Percentiles rank a stretch among this genome's conserved stretches.
phyloP scores from a whole-genome alignment of 2,329 filamentous ascomycete genomes.

The Pseudofabraea citricarpa region DNA sequence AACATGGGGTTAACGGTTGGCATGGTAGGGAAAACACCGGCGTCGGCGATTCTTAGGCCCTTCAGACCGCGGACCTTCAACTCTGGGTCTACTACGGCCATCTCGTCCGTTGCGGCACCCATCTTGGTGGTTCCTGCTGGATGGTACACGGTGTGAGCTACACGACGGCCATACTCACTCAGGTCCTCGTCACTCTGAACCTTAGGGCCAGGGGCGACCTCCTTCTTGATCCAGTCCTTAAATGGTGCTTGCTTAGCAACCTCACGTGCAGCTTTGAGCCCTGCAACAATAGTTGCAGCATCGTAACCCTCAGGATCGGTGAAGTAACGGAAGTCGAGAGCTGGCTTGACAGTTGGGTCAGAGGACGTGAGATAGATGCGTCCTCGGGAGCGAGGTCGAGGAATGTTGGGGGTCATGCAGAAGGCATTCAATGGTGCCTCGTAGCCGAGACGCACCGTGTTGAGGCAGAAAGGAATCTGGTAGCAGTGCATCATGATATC shows the following conservation, averaged over 20 bases:
- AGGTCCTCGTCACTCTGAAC: constrained; percentile 72
- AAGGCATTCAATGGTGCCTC: constrained; percentile 43
- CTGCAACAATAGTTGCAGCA: constrained; percentile 38
- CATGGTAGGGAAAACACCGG: constrained; percentile 85
- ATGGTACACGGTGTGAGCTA: constrained; percentile 90
- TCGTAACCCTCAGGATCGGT: constrained; percentile 52
- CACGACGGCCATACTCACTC: constrained; percentile 71
- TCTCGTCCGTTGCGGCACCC: constrained; percentile 65
- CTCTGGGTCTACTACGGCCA: constrained; percentile 76
- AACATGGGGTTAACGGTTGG: constrained; percentile 86
- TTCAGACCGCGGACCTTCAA: constrained; percentile 69
- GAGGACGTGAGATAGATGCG: constrained; percentile 49
- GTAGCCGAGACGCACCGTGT: constrained; percentile 77
- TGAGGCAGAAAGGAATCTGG: constrained; percentile 87
- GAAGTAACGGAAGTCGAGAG: constrained; percentile 53
- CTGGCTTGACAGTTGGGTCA: constrained; percentile 36
- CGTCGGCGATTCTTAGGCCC: constrained; percentile 76
- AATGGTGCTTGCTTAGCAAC: constrained; percentile 34
- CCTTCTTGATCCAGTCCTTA: constrained; percentile 33
- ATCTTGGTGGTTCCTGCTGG: constrained; percentile 88
- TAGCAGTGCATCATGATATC: constrained; percentile 98
- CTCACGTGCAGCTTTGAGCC: constrained; percentile 28
- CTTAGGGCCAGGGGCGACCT: constrained; percentile 32
- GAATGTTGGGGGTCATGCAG: constrained; percentile 50
- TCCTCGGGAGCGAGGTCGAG: constrained; percentile 57